Base-by-base conservation (phyloP, 1,284 basidiomycete genomes). In the Pascua guehoae region DNA sequence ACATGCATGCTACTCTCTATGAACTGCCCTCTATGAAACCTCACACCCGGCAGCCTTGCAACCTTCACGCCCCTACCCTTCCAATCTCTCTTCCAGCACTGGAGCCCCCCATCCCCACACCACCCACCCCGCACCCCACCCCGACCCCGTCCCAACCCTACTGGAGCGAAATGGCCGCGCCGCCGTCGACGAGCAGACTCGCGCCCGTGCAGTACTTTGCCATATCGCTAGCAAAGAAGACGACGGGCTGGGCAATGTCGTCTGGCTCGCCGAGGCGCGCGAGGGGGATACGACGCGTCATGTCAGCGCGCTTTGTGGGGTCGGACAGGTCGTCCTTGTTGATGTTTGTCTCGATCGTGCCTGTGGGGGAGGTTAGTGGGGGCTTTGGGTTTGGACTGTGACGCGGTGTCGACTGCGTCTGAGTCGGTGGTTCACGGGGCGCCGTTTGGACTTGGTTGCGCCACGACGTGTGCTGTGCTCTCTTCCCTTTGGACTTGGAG, bases 121-220 rank as follows among this genome's bases (percentile, higher is more conserved):
- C 24, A 32, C 24, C 7, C 41, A 43, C 41, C 4, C 41, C 12
- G 12, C 41, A 14, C 41, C 41, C 14, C 14, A 12, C 7, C 24
- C 3, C 24, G 7, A 32, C 24, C 24, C 24, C 24, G 7, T n/a
- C 24, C 24, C 24, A 32, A 32, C 24, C 39, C 42, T 72, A 89
- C 70, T 89, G 88, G 53, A 91, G 79, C 62, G 88, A 88, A 40
- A 89, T 88, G 62, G 89, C 88, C 37, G 86, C 78, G 0, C 88
- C 88, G 8, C 88, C 88, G 68, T 90, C 88, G 0, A 88, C 88
- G 4, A 90, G 77, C 14, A 90, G 74, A 40, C 66, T 67, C 12
- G 67, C 64, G 7, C 73, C 68, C 5, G 72, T 69, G 43, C 72
- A 71, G 71, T 89, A 90, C 65, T 82, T 83, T 2, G 87, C 86